Evolutionary conservation across 257 asterid genomes (phyloP).

Genomic region (Petunia secreta): DNA sequence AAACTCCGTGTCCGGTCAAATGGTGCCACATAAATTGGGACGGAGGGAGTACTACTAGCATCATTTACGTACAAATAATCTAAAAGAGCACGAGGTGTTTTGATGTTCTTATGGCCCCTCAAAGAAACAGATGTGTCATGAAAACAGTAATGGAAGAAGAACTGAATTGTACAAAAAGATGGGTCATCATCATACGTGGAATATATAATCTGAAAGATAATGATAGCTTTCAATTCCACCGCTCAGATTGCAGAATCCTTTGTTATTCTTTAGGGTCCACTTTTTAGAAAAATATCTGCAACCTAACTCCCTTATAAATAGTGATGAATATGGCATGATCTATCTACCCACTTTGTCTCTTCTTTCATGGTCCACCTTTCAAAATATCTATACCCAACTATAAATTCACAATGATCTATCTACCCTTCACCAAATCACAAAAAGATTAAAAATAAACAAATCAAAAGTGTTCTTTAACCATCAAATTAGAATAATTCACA

Average conservation of each 20-base stretch:
- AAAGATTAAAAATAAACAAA: too few relatives aligned
- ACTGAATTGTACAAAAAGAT: neutral
- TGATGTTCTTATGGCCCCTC: neutral
- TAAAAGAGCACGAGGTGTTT: neutral
- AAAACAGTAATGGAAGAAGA: too few relatives aligned
- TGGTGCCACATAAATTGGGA: too few relatives aligned
- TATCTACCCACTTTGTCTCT: neutral
- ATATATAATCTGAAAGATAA: neutral
- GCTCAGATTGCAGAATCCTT: neutral
- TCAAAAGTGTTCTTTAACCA: too few relatives aligned
- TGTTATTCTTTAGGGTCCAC: neutral
- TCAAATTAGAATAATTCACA: too few relatives aligned
- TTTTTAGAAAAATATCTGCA: neutral
- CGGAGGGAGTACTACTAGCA: too few relatives aligned
- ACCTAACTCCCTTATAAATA: neutral
- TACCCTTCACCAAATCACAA: slow-evolving; percentile 13
- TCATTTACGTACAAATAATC: neutral
- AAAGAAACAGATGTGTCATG: neutral
- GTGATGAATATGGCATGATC: neutral
- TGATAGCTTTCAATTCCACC: neutral
- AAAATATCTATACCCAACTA: slow-evolving; percentile 9
- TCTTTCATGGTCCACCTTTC: neutral
- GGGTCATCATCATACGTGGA: too few relatives aligned
- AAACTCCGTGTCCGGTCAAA: too few relatives aligned
- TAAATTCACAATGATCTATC: slow-evolving; percentile 8